Conservation (phyloP, 192 early-diverging fungal species). For the Backusella mclennaniae region DNA sequence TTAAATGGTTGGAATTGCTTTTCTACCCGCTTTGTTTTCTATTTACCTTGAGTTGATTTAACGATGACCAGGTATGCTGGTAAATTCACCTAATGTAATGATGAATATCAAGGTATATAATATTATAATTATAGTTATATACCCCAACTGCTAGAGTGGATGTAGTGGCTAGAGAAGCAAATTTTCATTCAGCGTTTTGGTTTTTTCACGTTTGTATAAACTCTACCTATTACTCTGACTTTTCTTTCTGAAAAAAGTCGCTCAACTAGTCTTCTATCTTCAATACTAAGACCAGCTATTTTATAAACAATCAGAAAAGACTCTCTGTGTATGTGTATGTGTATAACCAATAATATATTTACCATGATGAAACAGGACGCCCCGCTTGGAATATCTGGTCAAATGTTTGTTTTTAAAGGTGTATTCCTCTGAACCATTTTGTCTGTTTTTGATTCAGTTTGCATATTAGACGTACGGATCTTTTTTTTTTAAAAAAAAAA, state of each 20-base stretch:
- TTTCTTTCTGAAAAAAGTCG: conserved; percentile 45
- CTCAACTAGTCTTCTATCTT: conserved; percentile 54
- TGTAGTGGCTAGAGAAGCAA: conserved; percentile 52
- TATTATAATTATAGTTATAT: neutral
- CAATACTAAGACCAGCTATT: conserved; percentile 33
- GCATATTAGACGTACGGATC: neutral
- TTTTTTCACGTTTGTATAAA: neutral
- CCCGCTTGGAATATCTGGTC: conserved; percentile 43
- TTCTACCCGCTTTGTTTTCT: neutral
- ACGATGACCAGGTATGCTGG: conserved; percentile 76
- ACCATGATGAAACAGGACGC: conserved; percentile 72
- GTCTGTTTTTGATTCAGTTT: neutral
- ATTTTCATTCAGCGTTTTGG: too few relatives aligned
- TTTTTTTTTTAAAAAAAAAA: neutral
- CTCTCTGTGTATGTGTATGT: too few relatives aligned
- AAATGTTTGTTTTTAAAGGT: conserved; percentile 27
- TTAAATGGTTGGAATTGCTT: neutral
- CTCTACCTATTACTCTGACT: conserved; percentile 51
- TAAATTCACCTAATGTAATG: conserved; percentile 55
- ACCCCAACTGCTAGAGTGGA: conserved; percentile 73
- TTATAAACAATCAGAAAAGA: neutral
- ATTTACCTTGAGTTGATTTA: conserved; percentile 56
- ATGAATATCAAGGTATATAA: neutral
- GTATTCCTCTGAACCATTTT: neutral
- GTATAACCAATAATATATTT: neutral